A percentile compares a stretch with the other conserved stretches of the same genome.
phyloP scores from a whole-genome alignment of 257 asterid genomes.

The Linaria vulgaris region DNA sequence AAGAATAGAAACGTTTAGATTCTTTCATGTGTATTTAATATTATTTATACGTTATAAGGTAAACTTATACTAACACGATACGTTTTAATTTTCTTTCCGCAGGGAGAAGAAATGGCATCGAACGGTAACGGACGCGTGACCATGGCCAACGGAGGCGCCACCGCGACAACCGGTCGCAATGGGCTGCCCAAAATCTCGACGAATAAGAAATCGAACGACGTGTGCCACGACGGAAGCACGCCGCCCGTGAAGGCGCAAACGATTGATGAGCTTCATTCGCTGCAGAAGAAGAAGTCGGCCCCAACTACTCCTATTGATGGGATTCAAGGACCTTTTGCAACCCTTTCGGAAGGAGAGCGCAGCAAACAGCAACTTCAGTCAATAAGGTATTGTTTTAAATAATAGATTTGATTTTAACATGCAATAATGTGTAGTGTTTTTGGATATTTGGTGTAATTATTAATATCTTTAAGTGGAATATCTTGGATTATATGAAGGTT shows the following conservation, averaged over 20 bases:
- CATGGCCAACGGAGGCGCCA: conserved; percentile 15
- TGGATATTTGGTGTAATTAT: too few species aligned
- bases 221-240: conserved; percentile 59
- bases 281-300: conserved; percentile 65
- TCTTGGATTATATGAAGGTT: too few species aligned
- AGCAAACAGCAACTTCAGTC: conserved; percentile 58
- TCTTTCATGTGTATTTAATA: too few species aligned
- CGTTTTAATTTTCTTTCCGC: too few species aligned
- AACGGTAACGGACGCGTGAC: conserved; percentile 36
- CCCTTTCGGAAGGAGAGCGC: conserved; percentile 42
- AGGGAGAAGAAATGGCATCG: conserved; percentile 34
- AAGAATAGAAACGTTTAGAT: too few species aligned
- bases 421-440: too few species aligned
- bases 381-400: conserved; percentile 40
- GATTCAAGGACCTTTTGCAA: conserved; percentile 34
- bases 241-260: conserved; percentile 65
- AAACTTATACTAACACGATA: too few species aligned
- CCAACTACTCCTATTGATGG: conserved; percentile 51
- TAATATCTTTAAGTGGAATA: too few species aligned
- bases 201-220: conserved; percentile 35
- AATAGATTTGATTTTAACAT: too few species aligned
- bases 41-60: background rate
- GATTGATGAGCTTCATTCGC: conserved; percentile 65
- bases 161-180: conserved; percentile 40
- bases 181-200: conserved; percentile 64